Base-by-base conservation (phyloP, 108 stramenopile species). In the Cyclotella baltica region DNA sequence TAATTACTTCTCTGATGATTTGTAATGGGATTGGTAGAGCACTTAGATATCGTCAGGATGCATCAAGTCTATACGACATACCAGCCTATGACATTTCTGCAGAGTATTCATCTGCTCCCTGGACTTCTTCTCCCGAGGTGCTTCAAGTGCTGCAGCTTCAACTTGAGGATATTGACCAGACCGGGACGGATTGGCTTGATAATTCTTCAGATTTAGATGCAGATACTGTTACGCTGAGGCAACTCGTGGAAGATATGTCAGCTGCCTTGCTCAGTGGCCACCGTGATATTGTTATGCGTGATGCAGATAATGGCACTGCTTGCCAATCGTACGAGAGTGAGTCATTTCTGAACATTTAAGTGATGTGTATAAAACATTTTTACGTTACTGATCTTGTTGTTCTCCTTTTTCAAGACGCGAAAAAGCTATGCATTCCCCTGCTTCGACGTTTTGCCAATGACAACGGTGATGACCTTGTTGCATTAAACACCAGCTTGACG, bases 21-120 rank as follows among this genome's bases (percentile, higher is more conserved):
- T 80, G 79, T 48, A 36, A 62, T 27, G 79, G 79, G 13, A 80
- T 80, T 18, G 72, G 72, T 25, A 25, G 23, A 40, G 79, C 79
- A 3, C 70, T 80, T 19, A 64, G 38, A 55, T 80, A 73, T 30
- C 65, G 79, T 18, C 66, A 67, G 43, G 66, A 73, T 20, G 68
- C 72, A 68, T 67, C 72, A 1, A 29, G 22, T 56, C 66, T 80
- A 1, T 80, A 80, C 47, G 79, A 80, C 59, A 68, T 80, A 19
- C 79, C 79, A 0, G 48, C 18, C 30, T 62, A 28, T 62, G 67
- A 52, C 43, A 15, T 62, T 11, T 50, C 58, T 16, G 23, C 38
- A 5, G 37, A 34, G 20, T 61, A 22, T 0, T 72, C 67, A 11
- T 8, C 25, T 31, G 27, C 58, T 34, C 72, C 72, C 10, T 80